Evolutionary conservation across 441 rosid genomes (phyloP).

Genomic region (Pelargonium cotyledonis): DNA sequence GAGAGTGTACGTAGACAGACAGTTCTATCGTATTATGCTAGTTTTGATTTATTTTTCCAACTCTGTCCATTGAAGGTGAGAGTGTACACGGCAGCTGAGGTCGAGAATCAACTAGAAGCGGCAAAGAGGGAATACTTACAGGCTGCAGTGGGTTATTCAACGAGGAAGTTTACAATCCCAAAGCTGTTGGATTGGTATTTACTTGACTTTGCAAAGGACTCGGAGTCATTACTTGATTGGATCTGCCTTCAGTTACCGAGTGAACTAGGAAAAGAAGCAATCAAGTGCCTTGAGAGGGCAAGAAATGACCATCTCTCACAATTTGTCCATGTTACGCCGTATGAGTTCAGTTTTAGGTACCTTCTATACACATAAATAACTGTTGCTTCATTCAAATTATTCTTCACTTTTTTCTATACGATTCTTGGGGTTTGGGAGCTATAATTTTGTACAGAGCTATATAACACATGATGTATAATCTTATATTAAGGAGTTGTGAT

Average conservation of each 20-base stretch:
- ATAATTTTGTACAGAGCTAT: background rate
- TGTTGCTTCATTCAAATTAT: constrained; percentile 16
- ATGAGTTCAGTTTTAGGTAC: constrained; percentile 70
- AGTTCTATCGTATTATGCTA: too few species aligned
- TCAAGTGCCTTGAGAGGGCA: constrained; percentile 53
- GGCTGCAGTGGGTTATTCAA: constrained; percentile 67
- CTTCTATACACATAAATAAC: constrained; percentile 37
- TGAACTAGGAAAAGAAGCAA: constrained; percentile 61
- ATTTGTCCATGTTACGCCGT: constrained; percentile 56
- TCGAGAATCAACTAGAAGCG: constrained; percentile 54
- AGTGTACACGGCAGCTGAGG: constrained; percentile 59
- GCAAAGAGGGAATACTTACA: constrained; percentile 74
- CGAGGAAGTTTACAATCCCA: constrained; percentile 49
- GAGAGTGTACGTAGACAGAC: too few species aligned
- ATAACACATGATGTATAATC: background rate
- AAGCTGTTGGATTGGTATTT: constrained; percentile 79
- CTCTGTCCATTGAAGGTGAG: constrained; percentile 46
- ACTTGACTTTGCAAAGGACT: constrained; percentile 78
- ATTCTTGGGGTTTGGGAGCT: constrained; percentile 1
- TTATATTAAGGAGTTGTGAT: background rate
- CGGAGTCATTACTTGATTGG: constrained; percentile 79
- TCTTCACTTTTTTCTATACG: constrained; percentile 7
- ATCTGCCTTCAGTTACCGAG: constrained; percentile 75
- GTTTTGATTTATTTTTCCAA: constrained; percentile 1
- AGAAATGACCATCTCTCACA: constrained; percentile 36